Conservation (phyloP, 805 yeast species). For the Cyberlindnera euphorbiae region DNA sequence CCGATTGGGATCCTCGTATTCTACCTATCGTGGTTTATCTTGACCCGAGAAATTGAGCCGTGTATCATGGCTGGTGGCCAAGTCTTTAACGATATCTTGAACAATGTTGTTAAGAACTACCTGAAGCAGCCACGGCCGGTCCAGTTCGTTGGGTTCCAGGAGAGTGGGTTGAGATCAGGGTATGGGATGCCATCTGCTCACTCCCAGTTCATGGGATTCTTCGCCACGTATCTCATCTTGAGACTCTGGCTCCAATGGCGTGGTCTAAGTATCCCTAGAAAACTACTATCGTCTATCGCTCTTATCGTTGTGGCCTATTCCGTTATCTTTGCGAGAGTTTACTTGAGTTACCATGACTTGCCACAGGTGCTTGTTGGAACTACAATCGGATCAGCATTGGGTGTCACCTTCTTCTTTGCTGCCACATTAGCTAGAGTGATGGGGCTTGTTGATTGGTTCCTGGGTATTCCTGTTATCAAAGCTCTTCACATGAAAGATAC, state of each 20-base stretch:
- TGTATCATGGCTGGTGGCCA: slow-evolving; percentile 84
- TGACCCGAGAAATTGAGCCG: slow-evolving; percentile 82
- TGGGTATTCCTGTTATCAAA: slow-evolving; percentile 52
- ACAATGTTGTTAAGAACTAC: slow-evolving; percentile 59
- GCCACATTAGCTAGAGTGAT: slow-evolving; percentile 54
- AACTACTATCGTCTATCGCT: slow-evolving; percentile 27
- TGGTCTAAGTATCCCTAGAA: slow-evolving; percentile 28
- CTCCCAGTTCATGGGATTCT: slow-evolving; percentile 91
- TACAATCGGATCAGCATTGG: slow-evolving; percentile 55
- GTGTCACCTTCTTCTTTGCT: slow-evolving; percentile 50
- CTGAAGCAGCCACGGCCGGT: slow-evolving; percentile 73
- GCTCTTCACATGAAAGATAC: slow-evolving; percentile 57
- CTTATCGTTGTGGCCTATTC: slow-evolving; percentile 29
- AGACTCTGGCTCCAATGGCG: slow-evolving; percentile 40
- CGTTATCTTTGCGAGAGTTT: slow-evolving; percentile 69
- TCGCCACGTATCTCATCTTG: slow-evolving; percentile 52
- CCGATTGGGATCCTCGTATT: slow-evolving; percentile 79
- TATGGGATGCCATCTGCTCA: slow-evolving; percentile 99
- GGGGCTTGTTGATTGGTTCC: slow-evolving; percentile 64
- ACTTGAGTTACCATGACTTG: slow-evolving; percentile 69
- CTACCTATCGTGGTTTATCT: slow-evolving; percentile 77
- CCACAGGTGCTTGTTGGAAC: slow-evolving; percentile 75
- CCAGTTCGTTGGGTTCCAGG: slow-evolving; percentile 32
- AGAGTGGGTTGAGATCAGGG: slow-evolving; percentile 44
- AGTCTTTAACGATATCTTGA: slow-evolving; percentile 66